Conservation (phyloP, 345 rosid species). For the Camelina laxa region DNA sequence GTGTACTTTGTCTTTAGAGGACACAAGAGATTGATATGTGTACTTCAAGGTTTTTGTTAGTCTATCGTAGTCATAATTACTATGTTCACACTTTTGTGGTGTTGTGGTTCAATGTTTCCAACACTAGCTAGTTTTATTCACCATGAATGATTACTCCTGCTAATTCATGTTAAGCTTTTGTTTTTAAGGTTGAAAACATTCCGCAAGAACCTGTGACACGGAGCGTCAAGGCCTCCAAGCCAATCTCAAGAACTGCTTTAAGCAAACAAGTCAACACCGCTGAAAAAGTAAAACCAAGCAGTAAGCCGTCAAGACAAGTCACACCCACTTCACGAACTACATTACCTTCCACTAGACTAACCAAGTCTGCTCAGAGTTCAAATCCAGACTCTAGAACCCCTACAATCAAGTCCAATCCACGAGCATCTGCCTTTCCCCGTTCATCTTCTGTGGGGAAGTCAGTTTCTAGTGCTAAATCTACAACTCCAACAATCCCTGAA, state of each 20-base stretch:
- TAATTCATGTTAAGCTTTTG: slow-evolving; percentile 34
- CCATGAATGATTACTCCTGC: slow-evolving; percentile 11
- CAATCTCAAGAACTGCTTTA: slow-evolving; percentile 42
- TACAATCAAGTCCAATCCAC: slow-evolving; percentile 39
- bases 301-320: slow-evolving; percentile 63
- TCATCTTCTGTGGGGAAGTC: slow-evolving; percentile 63
- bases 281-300: slow-evolving; percentile 34
- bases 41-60: not conserved
- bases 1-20: slow-evolving; percentile 10
- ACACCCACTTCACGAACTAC: slow-evolving; percentile 68
- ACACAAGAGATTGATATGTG: not conserved
- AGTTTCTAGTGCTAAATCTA: slow-evolving; percentile 49
- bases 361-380: slow-evolving; percentile 18
- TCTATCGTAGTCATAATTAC: not conserved
- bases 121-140: not conserved
- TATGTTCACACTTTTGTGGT: not conserved
- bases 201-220: slow-evolving; percentile 55
- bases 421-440: slow-evolving; percentile 46
- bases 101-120: slow-evolving; percentile 4
- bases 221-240: slow-evolving; percentile 46
- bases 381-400: slow-evolving; percentile 10
- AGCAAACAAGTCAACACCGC: slow-evolving; percentile 45
- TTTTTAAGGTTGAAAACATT: slow-evolving; percentile 60
- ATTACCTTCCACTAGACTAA: slow-evolving; percentile 46
- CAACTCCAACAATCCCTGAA: slow-evolving; percentile 55